A percentile compares a stretch with the other conserved stretches of the same genome.
These are phyloP conservation scores for Albophoma yamanashiensis DNA, from an alignment of 2,329 filamentous ascomycete species.

Conservation along the genomic window DNA sequence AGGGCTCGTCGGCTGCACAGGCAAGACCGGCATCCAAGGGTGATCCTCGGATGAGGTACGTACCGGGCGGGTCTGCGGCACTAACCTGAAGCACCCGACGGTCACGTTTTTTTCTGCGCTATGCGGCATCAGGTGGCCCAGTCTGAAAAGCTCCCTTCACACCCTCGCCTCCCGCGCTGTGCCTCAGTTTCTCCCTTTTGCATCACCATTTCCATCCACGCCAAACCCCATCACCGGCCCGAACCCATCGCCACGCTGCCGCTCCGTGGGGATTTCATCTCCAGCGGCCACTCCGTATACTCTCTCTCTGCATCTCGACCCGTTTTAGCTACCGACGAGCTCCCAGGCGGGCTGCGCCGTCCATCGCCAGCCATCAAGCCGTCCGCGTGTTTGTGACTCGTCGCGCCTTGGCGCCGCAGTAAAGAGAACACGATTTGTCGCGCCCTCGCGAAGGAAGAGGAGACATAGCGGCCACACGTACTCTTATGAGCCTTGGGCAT, in stretches of 20 bases:
- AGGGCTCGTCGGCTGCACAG: too few species aligned
- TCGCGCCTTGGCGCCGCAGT: neutral
- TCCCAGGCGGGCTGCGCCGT: neutral
- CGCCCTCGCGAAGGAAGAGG: neutral
- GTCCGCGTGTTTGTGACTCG: neutral
- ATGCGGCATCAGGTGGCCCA: neutral
- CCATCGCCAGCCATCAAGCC: neutral
- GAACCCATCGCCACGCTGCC: neutral
- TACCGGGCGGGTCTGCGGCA: neutral
- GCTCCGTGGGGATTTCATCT: neutral
- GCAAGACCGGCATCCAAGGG: neutral
- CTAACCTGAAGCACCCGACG: neutral
- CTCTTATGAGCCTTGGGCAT: constrained; percentile 4
- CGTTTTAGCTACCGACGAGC: neutral
- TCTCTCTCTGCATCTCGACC: neutral
- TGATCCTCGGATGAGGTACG: neutral
- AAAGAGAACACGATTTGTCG: neutral
- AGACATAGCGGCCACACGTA: constrained; percentile 6
- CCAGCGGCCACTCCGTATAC: neutral
- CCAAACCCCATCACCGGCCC: neutral
- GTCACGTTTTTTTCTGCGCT: neutral
- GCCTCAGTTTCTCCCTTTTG: neutral
- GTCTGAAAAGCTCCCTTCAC: neutral
- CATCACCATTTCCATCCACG: neutral
- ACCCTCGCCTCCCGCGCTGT: neutral